Percentiles rank a stretch among this genome's conserved stretches.
These are phyloP conservation scores for Friedmanniomyces simplex DNA, from an alignment of 495 filamentous ascomycete species.

Conservation along the genomic window DNA sequence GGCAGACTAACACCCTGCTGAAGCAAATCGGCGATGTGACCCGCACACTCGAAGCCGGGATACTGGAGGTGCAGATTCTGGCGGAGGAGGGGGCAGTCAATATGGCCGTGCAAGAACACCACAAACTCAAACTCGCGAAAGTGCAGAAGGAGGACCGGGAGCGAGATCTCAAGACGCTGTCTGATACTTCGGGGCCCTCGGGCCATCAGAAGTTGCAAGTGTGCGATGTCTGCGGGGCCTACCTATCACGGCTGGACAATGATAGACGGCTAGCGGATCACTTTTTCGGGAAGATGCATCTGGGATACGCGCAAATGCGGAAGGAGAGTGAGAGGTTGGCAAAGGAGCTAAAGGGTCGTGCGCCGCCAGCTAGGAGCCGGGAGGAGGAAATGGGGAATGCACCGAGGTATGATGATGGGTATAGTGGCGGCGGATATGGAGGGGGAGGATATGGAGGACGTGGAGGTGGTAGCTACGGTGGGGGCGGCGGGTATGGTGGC, in stretches of 20 bases:
- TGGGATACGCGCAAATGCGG: slow-evolving; percentile 96
- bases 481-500: not conserved
- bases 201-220: slow-evolving; percentile 98
- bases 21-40: slow-evolving; percentile 79
- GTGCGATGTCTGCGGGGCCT: slow-evolving; percentile 95
- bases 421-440: slow-evolving; percentile 20
- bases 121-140: slow-evolving; percentile 69
- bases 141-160: slow-evolving; percentile 76
- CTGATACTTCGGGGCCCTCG: slow-evolving; percentile 79
- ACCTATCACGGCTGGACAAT: slow-evolving; percentile 83
- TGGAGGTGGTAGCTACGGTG: slow-evolving; percentile 7
- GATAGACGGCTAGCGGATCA: slow-evolving; percentile 90
- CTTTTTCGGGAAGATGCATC: slow-evolving; percentile 98
- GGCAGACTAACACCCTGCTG: slow-evolving; percentile 87
- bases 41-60: slow-evolving; percentile 66
- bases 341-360: slow-evolving; percentile 69
- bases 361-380: slow-evolving; percentile 43
- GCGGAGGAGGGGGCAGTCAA: slow-evolving; percentile 73
- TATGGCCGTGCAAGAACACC: slow-evolving; percentile 73
- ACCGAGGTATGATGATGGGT: slow-evolving; percentile 18
- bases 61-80: slow-evolving; percentile 76
- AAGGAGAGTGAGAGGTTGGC: slow-evolving; percentile 77
- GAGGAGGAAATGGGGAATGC: slow-evolving; percentile 32
- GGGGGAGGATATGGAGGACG: slow-evolving; percentile 24
- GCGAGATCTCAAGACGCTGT: slow-evolving; percentile 80